Percentiles rank a stretch among this genome's conserved stretches.
These are phyloP conservation scores for Phanerochaete carnosa DNA, from an alignment of 768 basidiomycete genomes.

Conservation along the genomic window DNA sequence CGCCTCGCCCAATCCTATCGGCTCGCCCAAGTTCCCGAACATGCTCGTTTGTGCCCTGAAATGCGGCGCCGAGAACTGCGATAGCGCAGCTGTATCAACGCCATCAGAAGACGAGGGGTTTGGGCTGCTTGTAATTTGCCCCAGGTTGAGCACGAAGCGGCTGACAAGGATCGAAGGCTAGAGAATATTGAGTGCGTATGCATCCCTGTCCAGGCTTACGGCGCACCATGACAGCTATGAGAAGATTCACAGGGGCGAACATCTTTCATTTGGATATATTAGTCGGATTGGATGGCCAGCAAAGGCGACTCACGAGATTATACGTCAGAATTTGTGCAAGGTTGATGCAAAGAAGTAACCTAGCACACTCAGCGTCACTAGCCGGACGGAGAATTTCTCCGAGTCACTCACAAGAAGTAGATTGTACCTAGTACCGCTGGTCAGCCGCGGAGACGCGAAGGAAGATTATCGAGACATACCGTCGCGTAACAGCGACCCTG, in stretches of 20 bases:
- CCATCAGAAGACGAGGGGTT: background rate
- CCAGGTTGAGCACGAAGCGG: constrained; percentile 1
- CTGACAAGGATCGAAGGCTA: background rate
- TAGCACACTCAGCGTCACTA: background rate
- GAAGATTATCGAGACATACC: background rate
- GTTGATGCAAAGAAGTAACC: background rate
- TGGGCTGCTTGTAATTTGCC: background rate
- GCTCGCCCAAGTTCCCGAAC: background rate
- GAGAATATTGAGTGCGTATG: background rate
- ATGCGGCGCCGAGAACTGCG: background rate
- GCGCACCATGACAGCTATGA: background rate
- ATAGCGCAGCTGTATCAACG: background rate
- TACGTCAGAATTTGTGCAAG: constrained; percentile 1
- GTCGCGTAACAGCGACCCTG: background rate
- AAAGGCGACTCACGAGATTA: background rate
- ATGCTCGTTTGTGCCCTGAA: background rate
- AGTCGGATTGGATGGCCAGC: no score
- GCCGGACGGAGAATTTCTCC: background rate
- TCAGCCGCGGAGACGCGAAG: background rate
- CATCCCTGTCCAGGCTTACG: background rate
- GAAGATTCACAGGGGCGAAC: background rate
- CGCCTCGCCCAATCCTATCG: background rate
- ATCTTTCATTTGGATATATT: no score
- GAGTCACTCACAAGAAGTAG: background rate
- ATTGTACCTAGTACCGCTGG: background rate